Conservation (phyloP, 192 early-diverging fungal genomes). For the Mortierella claussenii region DNA sequence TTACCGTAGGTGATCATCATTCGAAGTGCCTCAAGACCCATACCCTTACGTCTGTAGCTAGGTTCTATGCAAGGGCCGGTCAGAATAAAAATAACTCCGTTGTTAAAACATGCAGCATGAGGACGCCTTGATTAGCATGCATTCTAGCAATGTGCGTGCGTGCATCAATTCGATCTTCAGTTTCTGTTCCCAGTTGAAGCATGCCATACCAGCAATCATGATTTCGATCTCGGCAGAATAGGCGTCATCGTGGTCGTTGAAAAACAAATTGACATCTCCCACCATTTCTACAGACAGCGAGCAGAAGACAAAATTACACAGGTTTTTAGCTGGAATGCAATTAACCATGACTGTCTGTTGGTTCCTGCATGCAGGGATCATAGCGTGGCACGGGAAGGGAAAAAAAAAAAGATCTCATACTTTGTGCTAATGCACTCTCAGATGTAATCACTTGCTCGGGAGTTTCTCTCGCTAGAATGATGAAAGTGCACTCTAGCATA, state of each 20-base stretch:
- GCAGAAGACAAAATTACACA: neutral
- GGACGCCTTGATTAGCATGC: too few relatives aligned
- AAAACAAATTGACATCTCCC: conserved; percentile 96
- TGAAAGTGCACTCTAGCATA: conserved; percentile 75
- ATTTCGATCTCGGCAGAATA: conserved; percentile 88
- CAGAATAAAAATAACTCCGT: neutral
- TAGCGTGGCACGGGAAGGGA: neutral
- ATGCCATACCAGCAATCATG: conserved; percentile 88
- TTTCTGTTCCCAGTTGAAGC: neutral
- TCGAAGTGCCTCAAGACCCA: conserved; percentile 63
- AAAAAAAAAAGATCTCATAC: conserved; percentile 9
- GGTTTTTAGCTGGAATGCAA: neutral
- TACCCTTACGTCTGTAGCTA: conserved; percentile 58
- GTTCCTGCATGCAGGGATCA: too few relatives aligned
- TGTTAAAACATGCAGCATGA: too few relatives aligned
- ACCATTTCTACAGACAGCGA: conserved; percentile 74
- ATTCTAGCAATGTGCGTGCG: too few relatives aligned
- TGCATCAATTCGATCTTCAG: too few relatives aligned
- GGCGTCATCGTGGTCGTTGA: conserved; percentile 82
- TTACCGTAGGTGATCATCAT: conserved; percentile 77
- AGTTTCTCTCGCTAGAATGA: conserved; percentile 58
- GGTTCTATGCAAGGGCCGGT: conserved; percentile 19
- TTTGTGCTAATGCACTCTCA: conserved; percentile 32
- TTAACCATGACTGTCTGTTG: too few relatives aligned
- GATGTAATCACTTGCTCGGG: conserved; percentile 22